These are phyloP conservation scores for Cronartium quercuum DNA, from an alignment of 1,284 basidiomycete species.

Conservation along the genomic window DNA sequence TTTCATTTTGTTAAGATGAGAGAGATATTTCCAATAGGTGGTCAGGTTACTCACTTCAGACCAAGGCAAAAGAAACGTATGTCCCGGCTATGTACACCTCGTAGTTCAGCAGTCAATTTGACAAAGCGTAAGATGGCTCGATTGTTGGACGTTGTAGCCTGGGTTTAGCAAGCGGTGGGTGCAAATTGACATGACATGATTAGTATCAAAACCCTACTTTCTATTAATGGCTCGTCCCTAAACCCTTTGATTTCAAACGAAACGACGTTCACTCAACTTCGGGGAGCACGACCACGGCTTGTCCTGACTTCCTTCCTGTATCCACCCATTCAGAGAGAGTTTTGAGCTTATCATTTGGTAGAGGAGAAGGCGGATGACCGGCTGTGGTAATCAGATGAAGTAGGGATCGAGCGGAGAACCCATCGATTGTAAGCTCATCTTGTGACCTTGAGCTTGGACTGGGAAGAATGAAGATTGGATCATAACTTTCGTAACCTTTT, in stretches of 20 bases:
- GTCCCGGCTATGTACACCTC: conserved; percentile 2
- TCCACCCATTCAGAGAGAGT: conserved; percentile 2
- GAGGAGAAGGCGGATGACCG: conserved; percentile 9
- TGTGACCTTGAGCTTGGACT: background rate
- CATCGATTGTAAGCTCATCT: background rate
- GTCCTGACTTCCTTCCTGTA: background rate
- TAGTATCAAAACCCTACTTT: background rate
- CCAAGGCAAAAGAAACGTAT: conserved; percentile 21
- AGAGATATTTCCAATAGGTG: too few relatives aligned
- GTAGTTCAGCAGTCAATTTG: background rate
- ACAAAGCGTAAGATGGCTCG: conserved; percentile 17
- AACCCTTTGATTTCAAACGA: too few relatives aligned
- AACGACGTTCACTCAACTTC: conserved; percentile 8
- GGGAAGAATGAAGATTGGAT: conserved; percentile 32
- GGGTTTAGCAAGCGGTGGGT: background rate
- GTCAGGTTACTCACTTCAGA: conserved; percentile 32
- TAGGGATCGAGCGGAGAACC: conserved; percentile 2
- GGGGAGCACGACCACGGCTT: conserved; percentile 14
- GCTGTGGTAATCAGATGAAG: background rate
- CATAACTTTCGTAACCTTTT: conserved; percentile 22
- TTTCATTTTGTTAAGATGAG: too few relatives aligned
- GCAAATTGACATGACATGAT: background rate
- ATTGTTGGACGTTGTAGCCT: conserved; percentile 37
- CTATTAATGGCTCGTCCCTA: too few relatives aligned
- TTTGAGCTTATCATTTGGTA: background rate